Conservation (phyloP, 768 basidiomycete genomes). For the Psilocybe sp. region DNA sequence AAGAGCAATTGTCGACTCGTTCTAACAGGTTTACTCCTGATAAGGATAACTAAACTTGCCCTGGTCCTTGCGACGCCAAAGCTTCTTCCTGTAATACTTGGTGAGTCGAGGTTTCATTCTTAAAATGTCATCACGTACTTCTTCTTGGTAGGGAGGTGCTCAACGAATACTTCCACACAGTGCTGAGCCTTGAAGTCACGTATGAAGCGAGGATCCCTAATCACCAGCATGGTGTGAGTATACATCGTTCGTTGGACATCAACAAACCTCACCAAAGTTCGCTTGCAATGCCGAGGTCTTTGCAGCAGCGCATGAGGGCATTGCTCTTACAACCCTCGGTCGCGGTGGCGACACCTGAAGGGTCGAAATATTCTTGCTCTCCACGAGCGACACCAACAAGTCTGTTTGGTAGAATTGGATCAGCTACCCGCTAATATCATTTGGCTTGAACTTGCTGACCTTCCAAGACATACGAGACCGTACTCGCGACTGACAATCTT, state of each 20-base stretch:
- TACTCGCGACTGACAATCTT: conserved; percentile 92
- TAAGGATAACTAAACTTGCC: conserved; percentile 87
- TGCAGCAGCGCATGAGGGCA: conserved; percentile 96
- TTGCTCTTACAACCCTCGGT: conserved; percentile 96
- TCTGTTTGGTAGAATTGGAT: conserved; percentile 33
- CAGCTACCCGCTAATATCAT: neutral
- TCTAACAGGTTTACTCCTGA: conserved; percentile 50
- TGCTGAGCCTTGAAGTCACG: conserved; percentile 86
- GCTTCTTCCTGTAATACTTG: conserved; percentile 64
- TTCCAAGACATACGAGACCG: conserved; percentile 87
- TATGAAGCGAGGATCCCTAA: conserved; percentile 94
- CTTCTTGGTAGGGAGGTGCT: conserved; percentile 82
- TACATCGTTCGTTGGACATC: neutral
- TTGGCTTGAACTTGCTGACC: conserved; percentile 44
- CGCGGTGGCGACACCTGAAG: conserved; percentile 86
- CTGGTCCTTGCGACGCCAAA: conserved; percentile 87
- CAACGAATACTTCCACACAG: conserved; percentile 82
- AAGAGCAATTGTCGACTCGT: neutral
- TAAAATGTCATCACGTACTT: conserved; percentile 59
- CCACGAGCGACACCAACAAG: conserved; percentile 89
- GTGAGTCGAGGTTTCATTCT: neutral
- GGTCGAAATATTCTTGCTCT: conserved; percentile 96
- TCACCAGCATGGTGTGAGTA: too few relatives aligned
- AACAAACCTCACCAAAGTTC: conserved; percentile 75
- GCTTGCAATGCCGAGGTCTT: conserved; percentile 93